These are phyloP conservation scores for Colletotrichum eleusines DNA, from an alignment of 2,329 filamentous ascomycete species.

Conservation along the genomic window DNA sequence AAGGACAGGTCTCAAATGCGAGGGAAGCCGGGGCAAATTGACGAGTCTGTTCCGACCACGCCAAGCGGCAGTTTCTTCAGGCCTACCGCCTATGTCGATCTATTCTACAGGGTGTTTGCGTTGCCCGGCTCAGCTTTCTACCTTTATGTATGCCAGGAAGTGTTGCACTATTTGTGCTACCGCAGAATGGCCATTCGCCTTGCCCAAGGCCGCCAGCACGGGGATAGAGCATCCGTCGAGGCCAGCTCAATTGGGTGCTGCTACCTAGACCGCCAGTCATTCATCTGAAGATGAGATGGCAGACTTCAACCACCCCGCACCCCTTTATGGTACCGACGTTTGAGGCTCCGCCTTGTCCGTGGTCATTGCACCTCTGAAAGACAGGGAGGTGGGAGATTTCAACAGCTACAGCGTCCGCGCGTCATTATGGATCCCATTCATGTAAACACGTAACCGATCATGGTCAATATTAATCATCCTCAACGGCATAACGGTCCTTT, in stretches of 20 bases:
- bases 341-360: not conserved
- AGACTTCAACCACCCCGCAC: not conserved
- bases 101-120: not conserved
- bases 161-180: not conserved
- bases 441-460: not conserved
- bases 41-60: not conserved
- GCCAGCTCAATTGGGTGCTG: not conserved
- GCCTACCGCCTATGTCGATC: not conserved
- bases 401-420: not conserved
- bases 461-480: not conserved
- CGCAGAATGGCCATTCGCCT: no score
- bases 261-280: not conserved
- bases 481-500: not conserved
- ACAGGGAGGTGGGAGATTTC: not conserved
- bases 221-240: not conserved
- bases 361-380: not conserved
- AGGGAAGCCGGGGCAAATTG: not conserved
- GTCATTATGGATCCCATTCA: not conserved
- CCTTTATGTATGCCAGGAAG: not conserved
- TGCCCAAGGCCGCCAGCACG: not conserved
- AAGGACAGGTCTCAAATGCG: not conserved
- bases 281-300: constrained; percentile 6
- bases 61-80: not conserved
- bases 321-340: not conserved
- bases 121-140: not conserved